Base-by-base conservation (phyloP, 1,139 yeast genomes). In the Magnusiomyces ingens region DNA sequence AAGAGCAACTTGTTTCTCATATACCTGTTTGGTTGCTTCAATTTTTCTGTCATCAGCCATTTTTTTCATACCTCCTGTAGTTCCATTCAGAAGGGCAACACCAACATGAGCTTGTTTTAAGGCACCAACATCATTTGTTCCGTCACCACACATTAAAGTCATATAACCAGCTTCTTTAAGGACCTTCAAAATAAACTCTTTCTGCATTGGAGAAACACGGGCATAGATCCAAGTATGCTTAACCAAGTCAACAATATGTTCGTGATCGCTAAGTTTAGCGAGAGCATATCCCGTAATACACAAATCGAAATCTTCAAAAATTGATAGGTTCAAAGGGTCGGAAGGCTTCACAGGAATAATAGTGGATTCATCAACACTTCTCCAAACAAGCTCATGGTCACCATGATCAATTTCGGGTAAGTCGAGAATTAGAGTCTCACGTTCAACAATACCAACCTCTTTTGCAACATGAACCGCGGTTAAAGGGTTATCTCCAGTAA, bases 131-230 rank as follows among this genome's bases (percentile, higher is more conserved):
- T 93, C 99, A 69, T 93, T 93, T 37, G 99, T 93, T 73, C 99
- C 99, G 73, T 93, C 99, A 76, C 99, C 99, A 74, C 99, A 93
- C 99, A 93, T 93, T 64, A 94, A 79, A 37, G 99, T 93, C 65
- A 81, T 85, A 71, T 91, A 93, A 37, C 97, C 98, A 67, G 90
- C 81, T 56, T 82, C 85, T 70, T 93, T 93, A 68, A 89, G 79
- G 45, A 89, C 80, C 59, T 84, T 85, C 65, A 94, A 76, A 63
- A 93, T 83, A 61, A 85, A 89, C 73, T 93, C 99, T 73, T 93
- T 94, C 75, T 93, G 99, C 38, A 85, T 68, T 48, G 99, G 99
- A 6, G 99, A 93, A 42, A 94, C 99, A 74, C 99, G 86, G 50
- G 99, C 97, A 67, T 89, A 94, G 52, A 94, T 88, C 98, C 98